Base-by-base conservation (phyloP, 1,139 yeast genomes). In the Pichiaceae sp. region DNA sequence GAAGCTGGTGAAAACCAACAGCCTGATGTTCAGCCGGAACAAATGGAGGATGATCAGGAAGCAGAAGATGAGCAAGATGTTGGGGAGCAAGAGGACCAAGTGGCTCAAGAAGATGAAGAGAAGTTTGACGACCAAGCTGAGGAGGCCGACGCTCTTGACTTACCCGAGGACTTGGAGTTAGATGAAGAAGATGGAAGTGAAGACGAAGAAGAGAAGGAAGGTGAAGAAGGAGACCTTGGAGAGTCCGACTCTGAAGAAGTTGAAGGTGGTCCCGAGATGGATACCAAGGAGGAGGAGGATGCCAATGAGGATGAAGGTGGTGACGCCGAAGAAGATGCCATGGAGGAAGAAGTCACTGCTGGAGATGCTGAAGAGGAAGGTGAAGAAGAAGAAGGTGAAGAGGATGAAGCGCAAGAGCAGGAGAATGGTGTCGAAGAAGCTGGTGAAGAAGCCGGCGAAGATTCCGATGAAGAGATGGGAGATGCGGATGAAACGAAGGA, bases 71-170 rank as follows among this genome's bases (percentile, higher is more conserved):
- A 75, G 38, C 77, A 78, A 41, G 84, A 76, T 53, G 83, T 78
- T 33, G 89, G 83, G 5, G 82, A 79, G 56, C 89, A 81, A 56
- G 87, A 81, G 34, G 91, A 82, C 56, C 83, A 78, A 46, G 84
- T 81, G 9, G 72, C 66, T 45, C 76, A 84, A 45, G 82, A 80
- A 34, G 87, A 83, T 19, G 72, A 72, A 35, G 45, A 42, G 2
- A 52, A 50, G 18, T 54, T 57, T 35, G 64, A 56, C 32, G 59
- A 51, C 15, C 60, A 52, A 11, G 67, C 57, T 29, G 54, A 44
- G 2, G 59, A 59, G 15, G 56, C 56, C 7, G 45, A 42, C 8
- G 36, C 37, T 6, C 52, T 49, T 12, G 50, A 50, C 19, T 59
- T 54, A 24, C 56, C 57, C 3, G 59, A 54, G 4, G 59, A 54